These are phyloP conservation scores for Xanthoconium purpureum DNA, from an alignment of 768 basidiomycete genomes.

Conservation along the genomic window DNA sequence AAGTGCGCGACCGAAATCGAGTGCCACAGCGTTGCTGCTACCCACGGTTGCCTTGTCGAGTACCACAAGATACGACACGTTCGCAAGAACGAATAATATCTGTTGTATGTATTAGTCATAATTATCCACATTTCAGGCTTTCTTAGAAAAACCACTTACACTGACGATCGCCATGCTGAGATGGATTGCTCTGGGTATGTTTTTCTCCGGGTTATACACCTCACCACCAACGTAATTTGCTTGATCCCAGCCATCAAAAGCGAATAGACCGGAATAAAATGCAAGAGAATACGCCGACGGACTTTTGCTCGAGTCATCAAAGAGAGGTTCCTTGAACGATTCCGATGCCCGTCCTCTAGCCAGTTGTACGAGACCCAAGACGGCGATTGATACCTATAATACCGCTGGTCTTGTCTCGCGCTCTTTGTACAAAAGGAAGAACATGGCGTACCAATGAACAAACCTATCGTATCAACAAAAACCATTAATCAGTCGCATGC, in stretches of 20 bases:
- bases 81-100: conserved; percentile 77
- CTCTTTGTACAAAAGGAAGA: neutral
- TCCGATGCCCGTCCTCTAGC: conserved; percentile 65
- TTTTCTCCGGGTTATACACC: conserved; percentile 76
- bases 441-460: conserved; percentile 54
- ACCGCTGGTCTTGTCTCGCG: neutral
- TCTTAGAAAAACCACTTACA: conserved; percentile 38
- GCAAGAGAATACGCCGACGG: conserved; percentile 90
- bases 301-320: conserved; percentile 68
- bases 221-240: conserved; percentile 90
- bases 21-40: conserved; percentile 81
- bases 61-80: conserved; percentile 89
- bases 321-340: conserved; percentile 66
- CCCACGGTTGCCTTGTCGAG: conserved; percentile 76
- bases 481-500: neutral
- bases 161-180: conserved; percentile 83
- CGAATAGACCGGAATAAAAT: conserved; percentile 92
- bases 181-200: conserved; percentile 87
- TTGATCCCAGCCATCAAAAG: conserved; percentile 96
- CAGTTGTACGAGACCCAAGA: conserved; percentile 78
- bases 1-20: conserved; percentile 87
- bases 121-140: neutral
- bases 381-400: conserved; percentile 61
- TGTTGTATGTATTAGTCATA: conserved; percentile 24
- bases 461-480: conserved; percentile 38